These are phyloP conservation scores for Saccharum officinarum DNA, from an alignment of 176 grass and related monocot species.

Conservation along the genomic window DNA sequence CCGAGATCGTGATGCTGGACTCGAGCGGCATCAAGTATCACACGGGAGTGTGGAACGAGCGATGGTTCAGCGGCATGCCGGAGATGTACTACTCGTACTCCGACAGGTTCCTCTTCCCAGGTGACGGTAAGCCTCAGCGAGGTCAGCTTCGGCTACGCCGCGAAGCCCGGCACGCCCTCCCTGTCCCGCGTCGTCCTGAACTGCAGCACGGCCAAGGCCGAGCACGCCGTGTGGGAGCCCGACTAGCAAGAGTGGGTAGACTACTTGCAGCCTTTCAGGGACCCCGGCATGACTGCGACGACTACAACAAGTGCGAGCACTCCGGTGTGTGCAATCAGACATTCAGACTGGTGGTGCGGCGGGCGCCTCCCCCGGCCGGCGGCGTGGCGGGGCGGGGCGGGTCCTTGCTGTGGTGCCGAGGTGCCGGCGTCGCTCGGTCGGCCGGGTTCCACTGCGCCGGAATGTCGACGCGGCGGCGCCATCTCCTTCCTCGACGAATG, in stretches of 20 bases:
- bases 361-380: too few relatives aligned
- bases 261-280: background rate
- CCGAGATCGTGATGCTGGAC: background rate
- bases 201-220: background rate
- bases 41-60: constrained; percentile 33
- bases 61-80: constrained; percentile 34
- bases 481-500: too few relatives aligned
- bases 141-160: constrained; percentile 6
- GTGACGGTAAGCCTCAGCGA: constrained; percentile 6
- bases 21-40: background rate
- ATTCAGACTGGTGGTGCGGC: too few relatives aligned
- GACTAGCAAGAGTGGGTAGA: background rate
- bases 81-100: constrained; percentile 30
- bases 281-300: too few relatives aligned
- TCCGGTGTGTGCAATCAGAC: too few relatives aligned
- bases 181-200: constrained; percentile 17
- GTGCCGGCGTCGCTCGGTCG: too few relatives aligned
- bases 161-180: background rate
- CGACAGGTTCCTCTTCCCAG: background rate
- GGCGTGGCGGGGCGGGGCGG: too few relatives aligned
- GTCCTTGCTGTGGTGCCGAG: too few relatives aligned
- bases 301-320: too few relatives aligned
- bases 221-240: constrained; percentile 11
- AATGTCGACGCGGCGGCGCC: too few relatives aligned
- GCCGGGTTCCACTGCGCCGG: too few relatives aligned